Percentiles rank a stretch among this genome's conserved stretches.
These are phyloP conservation scores for Emmonsia crescens DNA, from an alignment of 2,329 filamentous ascomycete genomes.

Conservation along the genomic window DNA sequence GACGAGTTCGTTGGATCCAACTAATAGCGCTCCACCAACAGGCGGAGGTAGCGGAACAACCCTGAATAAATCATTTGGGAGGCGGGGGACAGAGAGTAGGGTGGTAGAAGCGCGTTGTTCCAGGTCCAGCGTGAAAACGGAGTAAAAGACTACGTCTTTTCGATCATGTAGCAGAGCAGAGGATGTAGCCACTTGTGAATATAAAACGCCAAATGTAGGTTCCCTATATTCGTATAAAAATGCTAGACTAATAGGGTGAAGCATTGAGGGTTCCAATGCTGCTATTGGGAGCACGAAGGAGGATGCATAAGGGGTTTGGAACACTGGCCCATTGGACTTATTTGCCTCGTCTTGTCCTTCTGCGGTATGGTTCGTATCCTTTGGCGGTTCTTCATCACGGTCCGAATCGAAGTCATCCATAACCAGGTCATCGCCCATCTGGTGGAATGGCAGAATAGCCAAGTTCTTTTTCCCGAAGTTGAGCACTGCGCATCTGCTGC, in stretches of 20 bases:
- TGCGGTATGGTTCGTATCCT: conserved; percentile 23
- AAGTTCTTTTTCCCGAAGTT: conserved; percentile 84
- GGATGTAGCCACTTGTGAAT: conserved; percentile 63
- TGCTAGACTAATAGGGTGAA: conserved; percentile 80
- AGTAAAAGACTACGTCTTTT: conserved; percentile 79
- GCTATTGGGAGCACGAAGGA: conserved; percentile 91
- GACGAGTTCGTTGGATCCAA: conserved; percentile 83
- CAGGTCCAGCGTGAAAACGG: conserved; percentile 88
- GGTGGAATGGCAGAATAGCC: conserved; percentile 86
- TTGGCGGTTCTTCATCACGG: conserved; percentile 56
- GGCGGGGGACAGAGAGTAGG: conserved; percentile 70
- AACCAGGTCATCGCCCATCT: conserved; percentile 73
- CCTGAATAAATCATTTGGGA: conserved; percentile 78
- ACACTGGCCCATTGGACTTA: conserved; percentile 12
- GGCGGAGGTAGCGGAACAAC: conserved; percentile 75
- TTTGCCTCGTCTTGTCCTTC: conserved; percentile 27
- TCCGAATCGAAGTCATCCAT: conserved; percentile 88
- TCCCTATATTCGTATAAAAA: conserved; percentile 97
- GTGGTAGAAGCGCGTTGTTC: conserved; percentile 89
- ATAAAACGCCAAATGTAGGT: conserved; percentile 90
- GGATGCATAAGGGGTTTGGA: conserved; percentile 63
- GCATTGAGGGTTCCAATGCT: conserved; percentile 72
- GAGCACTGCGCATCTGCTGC: conserved; percentile 84
- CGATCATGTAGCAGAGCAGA: conserved; percentile 60
- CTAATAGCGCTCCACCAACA: conserved; percentile 74